Evolutionary conservation across 805 yeast genomes (phyloP), one percentile per base, ranked within the genome.

Genomic region (Yamadazyma akitaensis): DNA sequence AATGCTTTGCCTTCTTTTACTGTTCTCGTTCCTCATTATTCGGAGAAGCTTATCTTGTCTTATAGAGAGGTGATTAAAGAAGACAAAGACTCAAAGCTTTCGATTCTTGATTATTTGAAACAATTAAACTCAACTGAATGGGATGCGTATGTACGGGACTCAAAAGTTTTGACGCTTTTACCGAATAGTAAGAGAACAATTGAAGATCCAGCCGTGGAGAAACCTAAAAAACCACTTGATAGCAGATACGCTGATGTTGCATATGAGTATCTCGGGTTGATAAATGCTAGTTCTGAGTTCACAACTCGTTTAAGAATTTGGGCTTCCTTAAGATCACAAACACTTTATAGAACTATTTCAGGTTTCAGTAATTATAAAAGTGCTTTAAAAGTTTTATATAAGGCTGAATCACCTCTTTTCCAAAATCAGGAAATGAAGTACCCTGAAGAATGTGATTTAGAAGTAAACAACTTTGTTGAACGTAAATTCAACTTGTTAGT

Each of bases 321-420:
- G 97, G 87, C 96, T 0, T 87, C 96, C 0, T 65, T 86, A 44
- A 73, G 96, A 57, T 79, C 88, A 2, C 97, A 89, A 59, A 89
- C 96, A 0, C 69, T 89, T 44, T 90, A 84, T 58, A 70, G 96
- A 34, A 89, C 97, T 0, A 73, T 88, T 2, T 80, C 91, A 0
- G 96, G 97, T 0, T 88, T 90, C 58, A 79, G 79, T 79, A 88
- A 88, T 60, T 89, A 89, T 59, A 70, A 78, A 12, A 75, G 76
- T 32, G 96, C 96, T 0, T 75, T 90, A 26, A 82, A 82, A 53
- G 66, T 88, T 21, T 69, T 89, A 6, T 81, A 81, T 55, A 68
- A 83, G 37, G 77, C 84, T 37, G 96, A 89, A 61, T 80, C 77
- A 49, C 79, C 82, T 11, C 77, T 76, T 14, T 31, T 32, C 25